These are phyloP conservation scores for Daldinia decipiens DNA, from an alignment of 495 filamentous ascomycete species.

Conservation along the genomic window DNA sequence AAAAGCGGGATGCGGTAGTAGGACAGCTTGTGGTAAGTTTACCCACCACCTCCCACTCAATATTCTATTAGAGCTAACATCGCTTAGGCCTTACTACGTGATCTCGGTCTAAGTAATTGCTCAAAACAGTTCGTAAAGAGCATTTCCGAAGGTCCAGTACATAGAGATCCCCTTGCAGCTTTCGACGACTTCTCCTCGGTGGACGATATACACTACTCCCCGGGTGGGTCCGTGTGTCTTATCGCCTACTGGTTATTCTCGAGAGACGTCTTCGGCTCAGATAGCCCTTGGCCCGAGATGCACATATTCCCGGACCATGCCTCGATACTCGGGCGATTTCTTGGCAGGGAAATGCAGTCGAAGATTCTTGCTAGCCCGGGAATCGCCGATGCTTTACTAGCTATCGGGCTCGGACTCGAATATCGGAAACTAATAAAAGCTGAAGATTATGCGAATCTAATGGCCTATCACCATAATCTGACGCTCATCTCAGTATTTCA, in stretches of 20 bases:
- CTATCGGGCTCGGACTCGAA: constrained; percentile 63
- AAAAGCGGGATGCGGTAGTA: constrained; percentile 73
- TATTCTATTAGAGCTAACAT: constrained; percentile 15
- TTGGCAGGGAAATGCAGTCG: constrained; percentile 58
- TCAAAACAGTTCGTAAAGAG: constrained; percentile 46
- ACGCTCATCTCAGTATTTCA: constrained; percentile 75
- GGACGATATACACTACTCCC: constrained; percentile 78
- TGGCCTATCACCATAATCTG: constrained; percentile 68
- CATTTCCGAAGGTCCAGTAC: constrained; percentile 45
- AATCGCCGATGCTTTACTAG: constrained; percentile 59
- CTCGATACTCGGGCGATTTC: constrained; percentile 67
- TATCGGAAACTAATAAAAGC: constrained; percentile 47
- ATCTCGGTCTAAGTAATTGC: constrained; percentile 64
- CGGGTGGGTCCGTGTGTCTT: constrained; percentile 73
- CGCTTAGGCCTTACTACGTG: constrained; percentile 72
- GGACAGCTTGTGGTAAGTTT: constrained; percentile 77
- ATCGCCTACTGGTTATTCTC: constrained; percentile 67
- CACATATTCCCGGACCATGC: constrained; percentile 73
- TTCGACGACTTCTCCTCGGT: constrained; percentile 57
- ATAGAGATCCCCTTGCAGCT: constrained; percentile 51
- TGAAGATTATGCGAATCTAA: constrained; percentile 52
- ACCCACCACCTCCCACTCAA: background rate
- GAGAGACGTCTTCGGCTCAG: constrained; percentile 61
- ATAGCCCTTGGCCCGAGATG: constrained; percentile 56
- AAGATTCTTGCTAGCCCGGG: constrained; percentile 51